Evolutionary conservation across 2,329 filamentous ascomycete species (phyloP), one percentile per base, ranked within the genome.

Genomic region (Lachnum nothofagi): DNA sequence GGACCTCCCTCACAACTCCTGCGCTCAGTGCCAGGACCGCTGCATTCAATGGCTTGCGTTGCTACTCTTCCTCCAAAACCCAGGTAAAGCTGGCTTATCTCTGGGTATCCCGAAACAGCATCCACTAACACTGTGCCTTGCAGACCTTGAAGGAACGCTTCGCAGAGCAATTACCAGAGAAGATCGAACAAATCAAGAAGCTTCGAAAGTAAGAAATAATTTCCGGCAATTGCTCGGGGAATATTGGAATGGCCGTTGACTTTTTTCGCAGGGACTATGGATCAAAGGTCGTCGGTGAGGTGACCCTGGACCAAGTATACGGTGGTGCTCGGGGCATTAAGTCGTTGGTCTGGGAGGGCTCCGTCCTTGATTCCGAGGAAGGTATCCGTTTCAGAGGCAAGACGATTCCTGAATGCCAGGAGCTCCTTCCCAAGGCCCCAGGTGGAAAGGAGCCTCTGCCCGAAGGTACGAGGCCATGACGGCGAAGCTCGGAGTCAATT

Each of bases 141-240:
- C 54, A 98, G 93, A 90, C 90, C 63, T 77, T 98, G 70, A 98
- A 98, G 80, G 93, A 98, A 72, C 91, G 90, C 69, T 97, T 98
- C 72, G 91, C 91, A 70, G 91, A 93, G 72, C 86, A 91, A 68
- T 80, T 98, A 57, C 93, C 93, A 64, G 89, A 85, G 71, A 94
- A 97, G 83, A 86, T 96, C 69, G 93, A 98, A 77, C 88, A 97
- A 83, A 90, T 98, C 79, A 98, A 98, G 88, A 84, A 89, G 73
- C 85, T 98, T 67, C 83, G 89, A 73, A 96, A 96, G 89, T 95
- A 78, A 70, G 85, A 49, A 49, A 47, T 33, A 23, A n/a, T 12
- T 34, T 20, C 25, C 7, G 42, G 20, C 14, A 24, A 35, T 14
- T 29, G 22, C 25, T 16, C 20, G 10, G 14, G 48, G 9, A 34